Base-by-base conservation (phyloP, 225 moss, liverwort and hornwort genomes). In the Physcomitrium patens region DNA sequence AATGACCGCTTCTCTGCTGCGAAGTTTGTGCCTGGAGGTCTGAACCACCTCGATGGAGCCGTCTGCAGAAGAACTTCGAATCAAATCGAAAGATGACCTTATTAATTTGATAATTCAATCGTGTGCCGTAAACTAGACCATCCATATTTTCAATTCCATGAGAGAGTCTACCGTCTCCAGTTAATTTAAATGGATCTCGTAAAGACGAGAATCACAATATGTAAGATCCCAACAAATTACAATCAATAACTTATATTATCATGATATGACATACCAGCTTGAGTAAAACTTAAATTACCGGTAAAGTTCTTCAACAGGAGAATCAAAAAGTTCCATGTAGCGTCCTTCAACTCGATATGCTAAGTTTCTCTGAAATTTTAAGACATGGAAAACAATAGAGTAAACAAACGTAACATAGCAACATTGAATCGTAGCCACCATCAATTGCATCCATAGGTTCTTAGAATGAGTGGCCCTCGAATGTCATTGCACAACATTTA, bases 291-390 rank as follows among this genome's bases (percentile, higher is more conserved):
- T 17, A 20, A 60, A 1, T 68, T 69, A 82, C 85, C 79, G 76
- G 50, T 75, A 7, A 44, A 86, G 68, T 60, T 71, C 79, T 68
- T 73, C 80, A 74, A 94, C 93, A 74, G 91, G 83, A 76, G 77
- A 84, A 18, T 93, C 78, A 73, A 99, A 90, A 46, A 99, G 74
- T 61, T 94, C 90, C 81, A 68, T 68, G 76, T 88, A 99, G 63
- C 97, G 90, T 67, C 91, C 93, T 58, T 84, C 77, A 14, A 81
- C 67, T 71, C 73, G 81, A 71, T 84, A 89, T 22, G 62, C 73
- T 31, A 51, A 66, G 61, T 90, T 88, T 69, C 87, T 90, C 97
- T 99, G 80, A 73, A 78, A 72, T 37, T 37, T 7, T 37, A 7
- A 37, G 5, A 37, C 11, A 49, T 11, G 48, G 5, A 49, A 49